phyloP scores from a whole-genome alignment of 208 protist genomes.

The Naegleria fowleri region DNA sequence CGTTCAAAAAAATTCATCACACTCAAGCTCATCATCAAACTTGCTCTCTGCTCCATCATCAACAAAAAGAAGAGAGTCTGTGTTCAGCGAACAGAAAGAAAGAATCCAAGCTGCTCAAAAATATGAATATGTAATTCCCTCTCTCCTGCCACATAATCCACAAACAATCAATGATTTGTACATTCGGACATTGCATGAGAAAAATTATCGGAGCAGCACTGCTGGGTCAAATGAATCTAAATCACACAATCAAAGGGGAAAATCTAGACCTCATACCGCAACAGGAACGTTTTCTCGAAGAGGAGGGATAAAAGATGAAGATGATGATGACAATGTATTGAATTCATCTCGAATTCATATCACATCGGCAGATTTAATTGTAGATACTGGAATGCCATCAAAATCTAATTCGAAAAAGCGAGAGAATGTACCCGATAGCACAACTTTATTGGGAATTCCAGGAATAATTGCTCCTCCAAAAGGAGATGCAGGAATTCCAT shows the following conservation, averaged over 20 bases:
- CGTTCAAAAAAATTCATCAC: too few relatives aligned
- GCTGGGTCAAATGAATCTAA: background rate
- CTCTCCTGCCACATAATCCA: background rate
- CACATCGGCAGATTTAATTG: background rate
- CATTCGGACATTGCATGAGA: background rate
- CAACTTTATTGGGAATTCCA: background rate
- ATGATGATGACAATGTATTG: background rate
- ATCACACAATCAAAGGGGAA: background rate
- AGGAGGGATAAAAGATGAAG: background rate
- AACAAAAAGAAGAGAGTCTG: background rate
- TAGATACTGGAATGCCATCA: background rate
- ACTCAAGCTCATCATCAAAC: too few relatives aligned
- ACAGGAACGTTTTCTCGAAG: background rate
- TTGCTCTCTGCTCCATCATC: too few relatives aligned
- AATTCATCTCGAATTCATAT: background rate
- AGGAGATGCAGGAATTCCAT: background rate
- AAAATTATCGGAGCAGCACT: background rate
- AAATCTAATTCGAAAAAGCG: background rate
- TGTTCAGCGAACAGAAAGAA: background rate
- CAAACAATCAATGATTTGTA: slow-evolving; percentile 2
- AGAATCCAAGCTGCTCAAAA: background rate
- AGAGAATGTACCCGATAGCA: background rate
- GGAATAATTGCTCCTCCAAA: background rate
- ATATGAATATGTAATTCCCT: background rate
- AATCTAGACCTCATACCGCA: background rate